Conservation (phyloP, 2,329 filamentous ascomycete species). For the Daldinia sp. region DNA sequence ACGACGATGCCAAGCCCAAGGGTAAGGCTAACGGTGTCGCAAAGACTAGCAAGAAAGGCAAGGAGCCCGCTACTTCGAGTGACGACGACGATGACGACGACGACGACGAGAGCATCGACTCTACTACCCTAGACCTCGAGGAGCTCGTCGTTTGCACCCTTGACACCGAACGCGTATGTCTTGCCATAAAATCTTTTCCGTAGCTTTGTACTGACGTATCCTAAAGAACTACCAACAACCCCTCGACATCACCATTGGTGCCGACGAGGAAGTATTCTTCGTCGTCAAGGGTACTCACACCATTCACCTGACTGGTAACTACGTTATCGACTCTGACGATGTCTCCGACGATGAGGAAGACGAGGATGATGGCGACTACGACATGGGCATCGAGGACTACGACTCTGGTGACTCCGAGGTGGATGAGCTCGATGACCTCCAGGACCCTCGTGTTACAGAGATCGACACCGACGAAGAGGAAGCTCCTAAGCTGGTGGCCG, state of each 20-base stretch:
- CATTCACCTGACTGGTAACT: constrained; percentile 95
- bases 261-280: constrained; percentile 92
- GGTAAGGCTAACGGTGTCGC: constrained; percentile 65
- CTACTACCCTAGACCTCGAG: constrained; percentile 74
- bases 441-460: constrained; percentile 84
- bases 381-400: constrained; percentile 75
- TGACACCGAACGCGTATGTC: constrained; percentile 84
- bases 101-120: constrained; percentile 65
- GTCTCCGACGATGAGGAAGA: constrained; percentile 69
- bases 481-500: constrained; percentile 65
- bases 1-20: constrained; percentile 66
- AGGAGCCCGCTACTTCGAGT: constrained; percentile 67
- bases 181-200: constrained; percentile 4
- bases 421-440: constrained; percentile 80
- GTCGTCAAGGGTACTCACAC: constrained; percentile 88
- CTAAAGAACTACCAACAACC: constrained; percentile 90
- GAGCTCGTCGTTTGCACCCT: constrained; percentile 96
- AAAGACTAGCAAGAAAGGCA: constrained; percentile 72
- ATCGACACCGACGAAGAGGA: constrained; percentile 81
- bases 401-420: constrained; percentile 74
- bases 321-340: constrained; percentile 76
- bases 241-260: constrained; percentile 88
- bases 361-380: constrained; percentile 75
- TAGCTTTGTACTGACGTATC: constrained; percentile 41
- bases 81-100: constrained; percentile 53